phyloP scores from a whole-genome alignment of 2,329 filamentous ascomycete species.

The Harringtonia lauricola region DNA sequence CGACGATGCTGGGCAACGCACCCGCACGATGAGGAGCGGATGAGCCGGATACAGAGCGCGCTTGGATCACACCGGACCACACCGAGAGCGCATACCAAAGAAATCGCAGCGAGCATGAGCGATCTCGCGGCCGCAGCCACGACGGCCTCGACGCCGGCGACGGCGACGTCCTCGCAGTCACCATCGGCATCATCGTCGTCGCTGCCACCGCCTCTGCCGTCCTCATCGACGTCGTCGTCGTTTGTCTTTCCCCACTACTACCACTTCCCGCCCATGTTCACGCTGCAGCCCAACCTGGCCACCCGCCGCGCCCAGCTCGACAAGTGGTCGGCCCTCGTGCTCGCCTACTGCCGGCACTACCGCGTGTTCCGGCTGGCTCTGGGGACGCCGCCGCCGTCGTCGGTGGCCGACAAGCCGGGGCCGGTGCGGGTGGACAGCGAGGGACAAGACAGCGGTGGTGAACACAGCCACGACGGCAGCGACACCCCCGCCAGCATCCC shows the following conservation, averaged over 20 bases:
- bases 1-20: too few species aligned
- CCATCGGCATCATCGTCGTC: too few species aligned
- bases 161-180: too few species aligned
- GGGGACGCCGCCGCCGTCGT: conserved; percentile 35
- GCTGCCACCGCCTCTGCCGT: too few species aligned
- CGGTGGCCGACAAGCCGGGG: conserved; percentile 19
- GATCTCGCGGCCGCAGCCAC: too few species aligned
- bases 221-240: too few species aligned
- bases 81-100: too few species aligned
- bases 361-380: conserved; percentile 66
- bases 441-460: conserved; percentile 35
- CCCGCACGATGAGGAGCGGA: too few species aligned
- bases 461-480: conserved; percentile 5
- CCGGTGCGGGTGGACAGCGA: conserved; percentile 13
- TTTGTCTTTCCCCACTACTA: conserved; percentile 55
- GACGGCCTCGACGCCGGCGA: too few species aligned
- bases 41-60: too few species aligned
- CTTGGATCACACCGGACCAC: too few species aligned
- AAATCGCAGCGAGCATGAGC: too few species aligned
- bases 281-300: conserved; percentile 61
- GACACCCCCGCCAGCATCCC: conserved; percentile 1
- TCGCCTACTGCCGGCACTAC: conserved; percentile 71
- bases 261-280: conserved; percentile 79
- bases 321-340: conserved; percentile 81
- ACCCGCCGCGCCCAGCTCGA: conserved; percentile 66